phyloP scores from a whole-genome alignment of 306 rosid genomes.

The Cucumis melo region DNA sequence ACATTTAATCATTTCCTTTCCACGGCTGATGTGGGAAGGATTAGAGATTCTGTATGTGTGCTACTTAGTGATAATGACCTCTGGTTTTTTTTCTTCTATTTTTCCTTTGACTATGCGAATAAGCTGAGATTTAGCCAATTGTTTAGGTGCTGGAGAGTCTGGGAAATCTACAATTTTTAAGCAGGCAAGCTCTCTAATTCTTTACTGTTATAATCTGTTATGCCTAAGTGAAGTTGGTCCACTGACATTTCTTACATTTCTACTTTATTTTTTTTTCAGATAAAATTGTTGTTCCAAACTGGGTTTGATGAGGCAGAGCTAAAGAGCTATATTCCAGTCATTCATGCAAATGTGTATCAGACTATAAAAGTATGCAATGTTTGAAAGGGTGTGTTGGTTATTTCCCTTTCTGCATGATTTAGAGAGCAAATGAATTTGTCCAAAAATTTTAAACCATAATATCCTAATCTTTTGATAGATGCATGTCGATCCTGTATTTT shows the following conservation, averaged over 20 bases:
- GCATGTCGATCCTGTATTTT: slow-evolving; percentile 9
- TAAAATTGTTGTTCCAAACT: slow-evolving; percentile 89
- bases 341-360: slow-evolving; percentile 99
- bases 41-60: not conserved
- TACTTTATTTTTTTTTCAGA: slow-evolving; percentile 31
- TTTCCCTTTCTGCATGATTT: slow-evolving; percentile 54
- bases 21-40: not conserved
- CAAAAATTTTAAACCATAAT: slow-evolving; percentile 13
- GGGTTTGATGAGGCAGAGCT: slow-evolving; percentile 96
- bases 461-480: slow-evolving; percentile 12
- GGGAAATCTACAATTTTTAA: slow-evolving; percentile 95
- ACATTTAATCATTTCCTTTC: not conserved
- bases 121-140: slow-evolving; percentile 6
- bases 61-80: not conserved
- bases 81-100: not conserved
- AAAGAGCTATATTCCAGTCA: slow-evolving; percentile 77
- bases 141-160: slow-evolving; percentile 83
- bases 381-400: slow-evolving; percentile 99
- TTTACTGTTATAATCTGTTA: not conserved
- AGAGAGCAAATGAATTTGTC: slow-evolving; percentile 29
- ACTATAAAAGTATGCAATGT: slow-evolving; percentile 99
- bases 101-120: not conserved
- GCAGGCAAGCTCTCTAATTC: slow-evolving; percentile 45
- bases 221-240: not conserved
- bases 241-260: not conserved